Base-by-base conservation (phyloP, 2,329 filamentous ascomycete species). In the Cercospora sp. region DNA sequence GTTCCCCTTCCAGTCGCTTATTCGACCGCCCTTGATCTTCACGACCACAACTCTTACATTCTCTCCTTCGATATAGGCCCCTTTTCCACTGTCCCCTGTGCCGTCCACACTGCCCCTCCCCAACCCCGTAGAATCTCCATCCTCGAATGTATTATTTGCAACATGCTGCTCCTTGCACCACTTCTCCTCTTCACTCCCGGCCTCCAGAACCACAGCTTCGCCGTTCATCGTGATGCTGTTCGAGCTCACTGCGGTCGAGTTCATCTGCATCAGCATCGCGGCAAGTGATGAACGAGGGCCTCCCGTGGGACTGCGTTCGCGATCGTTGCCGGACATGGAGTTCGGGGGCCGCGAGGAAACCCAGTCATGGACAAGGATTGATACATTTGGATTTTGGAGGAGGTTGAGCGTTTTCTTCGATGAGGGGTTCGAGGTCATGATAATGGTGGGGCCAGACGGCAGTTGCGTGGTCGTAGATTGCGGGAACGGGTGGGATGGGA, bases 331-430 rank as follows among this genome's bases (percentile, higher is more conserved):
- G 48, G 70, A 86, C 82, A 55, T 85, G 83, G 81, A 78, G 64
- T 84, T 82, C 0, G 93, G 92, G 1, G 94, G 94, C 1, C 95
- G 90, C 79, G 96, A 93, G 1, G 93, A 96, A 67, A 97, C 91
- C 95, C 94, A 99, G 82, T 98, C 95, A 81, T 99, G 95, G 6
- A 98, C 95, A n/a, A 98, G 87, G 12, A 98, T 85, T 3, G 92
- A 96, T 70, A 99, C 93, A 72, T 91, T 90, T 0, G 93, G 91
- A 78, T 99, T 99, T 39, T 87, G 84, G 70, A 90, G 81, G 12
- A 98, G 88, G 79, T 97, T 97, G 74, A 89, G 87, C 31, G 89
- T 93, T 82, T 94, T 95, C 74, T 89, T 90, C 39, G 90, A 92
- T 66, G 88, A 87, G 0, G 90, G 88, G 74, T 93, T 93, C 57